Conservation (phyloP, 495 filamentous ascomycete species). For the Elaphomyces granulatus region DNA sequence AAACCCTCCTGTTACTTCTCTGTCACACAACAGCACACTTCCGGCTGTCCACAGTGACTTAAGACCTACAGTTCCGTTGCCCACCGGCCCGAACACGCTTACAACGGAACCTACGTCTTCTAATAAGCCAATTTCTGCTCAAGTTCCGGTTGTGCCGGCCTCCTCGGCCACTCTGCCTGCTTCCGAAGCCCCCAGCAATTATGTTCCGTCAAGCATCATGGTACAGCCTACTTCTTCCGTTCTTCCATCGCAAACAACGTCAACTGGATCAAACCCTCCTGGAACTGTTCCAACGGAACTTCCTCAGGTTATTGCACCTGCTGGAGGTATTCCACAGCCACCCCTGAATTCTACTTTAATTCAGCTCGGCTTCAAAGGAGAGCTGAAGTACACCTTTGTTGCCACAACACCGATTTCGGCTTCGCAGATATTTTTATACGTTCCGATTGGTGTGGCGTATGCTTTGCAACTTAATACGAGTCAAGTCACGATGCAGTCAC, state of each 20-base stretch:
- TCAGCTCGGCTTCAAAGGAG: constrained; percentile 70
- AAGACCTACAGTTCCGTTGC: neutral
- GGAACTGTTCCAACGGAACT: constrained; percentile 47
- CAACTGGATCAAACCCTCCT: constrained; percentile 4
- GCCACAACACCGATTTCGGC: constrained; percentile 51
- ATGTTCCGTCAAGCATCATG: neutral
- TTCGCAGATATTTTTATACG: constrained; percentile 72
- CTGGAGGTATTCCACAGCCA: constrained; percentile 30
- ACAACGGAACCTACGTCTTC: neutral
- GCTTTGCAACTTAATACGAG: constrained; percentile 37
- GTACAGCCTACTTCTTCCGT: neutral
- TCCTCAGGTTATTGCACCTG: constrained; percentile 63
- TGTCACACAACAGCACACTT: too few relatives aligned
- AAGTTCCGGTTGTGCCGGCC: neutral
- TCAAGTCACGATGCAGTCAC: constrained; percentile 51
- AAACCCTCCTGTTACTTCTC: neutral
- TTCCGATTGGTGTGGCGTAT: constrained; percentile 61
- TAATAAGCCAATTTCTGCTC: neutral
- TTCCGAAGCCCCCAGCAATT: neutral
- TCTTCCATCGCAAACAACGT: neutral
- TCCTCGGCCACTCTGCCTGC: neutral
- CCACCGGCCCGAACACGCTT: neutral
- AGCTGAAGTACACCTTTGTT: constrained; percentile 74
- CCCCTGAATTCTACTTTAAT: constrained; percentile 55
- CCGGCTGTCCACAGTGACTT: too few relatives aligned